phyloP scores from a whole-genome alignment of 352 stramenopile species.

The Phytopythium boreale region DNA sequence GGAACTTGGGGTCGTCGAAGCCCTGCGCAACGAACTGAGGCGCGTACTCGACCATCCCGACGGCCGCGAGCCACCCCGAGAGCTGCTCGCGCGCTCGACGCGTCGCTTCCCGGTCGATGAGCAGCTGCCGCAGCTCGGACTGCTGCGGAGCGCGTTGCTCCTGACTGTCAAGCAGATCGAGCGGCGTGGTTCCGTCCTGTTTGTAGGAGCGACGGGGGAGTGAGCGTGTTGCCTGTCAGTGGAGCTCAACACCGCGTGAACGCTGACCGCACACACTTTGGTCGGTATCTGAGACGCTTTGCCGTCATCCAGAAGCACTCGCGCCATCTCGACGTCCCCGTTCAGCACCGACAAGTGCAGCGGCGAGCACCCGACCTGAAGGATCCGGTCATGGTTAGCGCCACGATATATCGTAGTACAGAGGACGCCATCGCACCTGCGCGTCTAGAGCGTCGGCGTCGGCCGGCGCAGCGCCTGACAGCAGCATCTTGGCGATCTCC shows the following conservation, averaged over 20 bases:
- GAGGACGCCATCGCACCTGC: conserved; percentile 23
- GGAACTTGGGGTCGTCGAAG: conserved; percentile 66
- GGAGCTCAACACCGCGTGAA: too few relatives aligned
- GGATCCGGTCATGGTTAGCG: not conserved
- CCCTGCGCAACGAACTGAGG: conserved; percentile 41
- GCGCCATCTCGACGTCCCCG: conserved; percentile 41
- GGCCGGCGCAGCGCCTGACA: conserved; percentile 16
- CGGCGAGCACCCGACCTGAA: conserved; percentile 44
- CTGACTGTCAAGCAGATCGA: conserved; percentile 37
- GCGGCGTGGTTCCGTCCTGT: conserved; percentile 51
- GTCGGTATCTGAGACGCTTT: conserved; percentile 33
- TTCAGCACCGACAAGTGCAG: conserved; percentile 67
- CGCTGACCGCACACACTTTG: conserved; percentile 21
- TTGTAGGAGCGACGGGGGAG: not conserved
- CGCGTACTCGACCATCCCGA: conserved; percentile 68
- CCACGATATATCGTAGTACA: too few relatives aligned
- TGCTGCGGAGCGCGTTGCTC: conserved; percentile 2
- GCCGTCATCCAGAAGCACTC: conserved; percentile 43
- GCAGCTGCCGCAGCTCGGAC: conserved; percentile 24
- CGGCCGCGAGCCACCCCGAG: conserved; percentile 61
- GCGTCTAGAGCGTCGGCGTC: conserved; percentile 24
- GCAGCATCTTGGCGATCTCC: conserved; percentile 44
- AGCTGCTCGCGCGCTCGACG: conserved; percentile 30
- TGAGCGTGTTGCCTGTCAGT: too few relatives aligned
- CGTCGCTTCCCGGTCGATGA: conserved; percentile 36